Conservation (phyloP, 306 rosid species). For the Vigna nakashimae region DNA sequence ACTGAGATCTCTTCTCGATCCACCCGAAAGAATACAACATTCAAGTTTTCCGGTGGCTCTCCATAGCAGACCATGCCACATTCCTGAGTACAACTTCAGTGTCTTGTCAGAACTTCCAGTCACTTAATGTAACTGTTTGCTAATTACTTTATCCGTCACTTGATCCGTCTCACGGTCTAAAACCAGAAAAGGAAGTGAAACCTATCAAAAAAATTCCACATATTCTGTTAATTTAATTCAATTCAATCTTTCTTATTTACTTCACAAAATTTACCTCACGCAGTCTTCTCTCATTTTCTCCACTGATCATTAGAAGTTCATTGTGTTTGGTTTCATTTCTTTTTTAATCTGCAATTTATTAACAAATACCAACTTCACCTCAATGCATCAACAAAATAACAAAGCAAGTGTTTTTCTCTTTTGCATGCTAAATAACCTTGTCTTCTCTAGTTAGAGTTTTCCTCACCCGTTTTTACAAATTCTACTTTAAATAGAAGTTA, state of each 20-base stretch:
- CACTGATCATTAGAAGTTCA: slow-evolving; percentile 64
- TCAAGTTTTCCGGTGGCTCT: slow-evolving; percentile 71
- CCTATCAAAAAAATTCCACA: slow-evolving; percentile 44
- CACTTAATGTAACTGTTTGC: slow-evolving; percentile 60
- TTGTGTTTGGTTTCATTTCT: slow-evolving; percentile 61
- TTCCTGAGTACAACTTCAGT: slow-evolving; percentile 68
- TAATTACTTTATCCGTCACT: slow-evolving; percentile 74
- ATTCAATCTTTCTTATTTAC: too few relatives aligned
- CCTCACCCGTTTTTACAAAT: too few relatives aligned
- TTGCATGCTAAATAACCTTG: too few relatives aligned
- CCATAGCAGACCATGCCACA: slow-evolving; percentile 98
- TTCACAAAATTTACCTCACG: slow-evolving; percentile 47
- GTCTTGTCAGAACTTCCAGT: slow-evolving; percentile 82
- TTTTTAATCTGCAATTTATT: slow-evolving; percentile 69
- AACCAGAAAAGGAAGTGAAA: slow-evolving; percentile 74
- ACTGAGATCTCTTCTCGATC: slow-evolving; percentile 55
- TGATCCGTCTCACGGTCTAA: slow-evolving; percentile 80
- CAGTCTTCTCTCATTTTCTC: slow-evolving; percentile 58
- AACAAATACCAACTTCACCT: neutral
- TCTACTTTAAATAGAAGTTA: slow-evolving; percentile 54
- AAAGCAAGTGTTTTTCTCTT: too few relatives aligned
- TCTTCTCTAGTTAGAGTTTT: too few relatives aligned
- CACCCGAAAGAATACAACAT: slow-evolving; percentile 68
- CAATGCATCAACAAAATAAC: too few relatives aligned
- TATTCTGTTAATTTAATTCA: neutral